Base-by-base conservation (phyloP, 805 yeast genomes). In the Blastobotrys mokoenaii region DNA sequence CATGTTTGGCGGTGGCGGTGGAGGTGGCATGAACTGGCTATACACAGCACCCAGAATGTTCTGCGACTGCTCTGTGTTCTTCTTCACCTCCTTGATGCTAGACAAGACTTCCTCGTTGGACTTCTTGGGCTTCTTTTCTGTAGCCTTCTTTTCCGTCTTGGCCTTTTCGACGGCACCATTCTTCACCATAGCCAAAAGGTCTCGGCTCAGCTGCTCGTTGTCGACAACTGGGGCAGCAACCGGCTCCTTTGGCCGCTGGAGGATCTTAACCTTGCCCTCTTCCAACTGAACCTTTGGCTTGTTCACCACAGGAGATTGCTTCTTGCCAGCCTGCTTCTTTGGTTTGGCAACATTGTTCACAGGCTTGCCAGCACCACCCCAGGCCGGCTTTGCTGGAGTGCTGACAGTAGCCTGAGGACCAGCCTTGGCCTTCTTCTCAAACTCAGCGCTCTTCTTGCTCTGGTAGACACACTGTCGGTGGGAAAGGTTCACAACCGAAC, bases 401-500 rank as follows among this genome's bases (percentile, higher is more conserved):
- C 31, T 14, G 11, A 8, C 20, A 1, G 29, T 15, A 27, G 22
- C 40, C 5, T 16, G 33, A 32, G 51, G 48, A 20, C 15, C 42
- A 31, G 41, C 50, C 39, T 42, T 41, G 17, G 46, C 39, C 32
- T 40, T 44, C 32, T 42, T 38, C 36, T 38, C 44, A 15, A 30
- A 31, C 40, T 45, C 46, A 25, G 32, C 88, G 77, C 9, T 84
- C 82, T 40, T 33, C 55, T 76, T 76, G 2, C 88, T 77, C 55
- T 84, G 89, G 61, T 74, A 84, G 34, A 84, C 77, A 55, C 85
- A 76, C 61, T 90, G 96, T 50, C 75, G 76, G 55, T 77, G 67
- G 3, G 90, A 72, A 41, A 90, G 59, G 60, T 93, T 93, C 65
- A 93, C 72, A 31, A 93, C 79, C 45, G 85, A 72, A 0, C 90